A percentile compares a stretch with the other conserved stretches of the same genome.
Conservation (phyloP, 805 yeast species). For the Zygotorulaspora danielsina region DNA sequence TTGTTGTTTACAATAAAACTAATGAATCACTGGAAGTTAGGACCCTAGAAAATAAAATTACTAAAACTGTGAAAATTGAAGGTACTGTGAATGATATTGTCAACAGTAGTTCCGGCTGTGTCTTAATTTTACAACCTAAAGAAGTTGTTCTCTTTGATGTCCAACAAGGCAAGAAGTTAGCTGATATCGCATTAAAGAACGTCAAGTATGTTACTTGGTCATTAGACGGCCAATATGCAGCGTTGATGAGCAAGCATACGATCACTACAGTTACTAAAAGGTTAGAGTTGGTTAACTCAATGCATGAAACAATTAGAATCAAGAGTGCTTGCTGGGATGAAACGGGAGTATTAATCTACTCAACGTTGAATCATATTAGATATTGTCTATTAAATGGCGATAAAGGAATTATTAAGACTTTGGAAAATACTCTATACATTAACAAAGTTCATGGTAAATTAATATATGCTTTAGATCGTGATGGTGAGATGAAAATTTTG, state of each 20-base stretch:
- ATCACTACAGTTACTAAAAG: constrained; percentile 81
- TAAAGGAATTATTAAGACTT: constrained; percentile 87
- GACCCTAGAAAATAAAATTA: constrained; percentile 74
- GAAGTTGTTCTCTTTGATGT: constrained; percentile 83
- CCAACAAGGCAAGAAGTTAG: constrained; percentile 79
- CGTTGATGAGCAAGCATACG: constrained; percentile 86
- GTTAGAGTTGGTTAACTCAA: constrained; percentile 69
- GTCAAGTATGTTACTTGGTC: constrained; percentile 92
- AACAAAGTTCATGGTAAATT: constrained; percentile 63
- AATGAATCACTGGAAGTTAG: constrained; percentile 70
- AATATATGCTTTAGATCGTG: constrained; percentile 78
- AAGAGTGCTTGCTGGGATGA: constrained; percentile 99
- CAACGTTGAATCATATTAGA: constrained; percentile 93
- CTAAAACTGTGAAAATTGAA: constrained; percentile 74
- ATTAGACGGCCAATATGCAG: constrained; percentile 77
- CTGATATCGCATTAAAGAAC: constrained; percentile 64
- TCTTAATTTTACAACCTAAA: constrained; percentile 66
- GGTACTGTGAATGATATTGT: constrained; percentile 66
- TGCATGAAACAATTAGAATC: constrained; percentile 95
- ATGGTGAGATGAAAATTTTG: constrained; percentile 74
- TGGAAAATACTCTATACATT: constrained; percentile 82
- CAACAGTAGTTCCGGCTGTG: constrained; percentile 76
- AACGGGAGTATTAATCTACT: constrained; percentile 81
- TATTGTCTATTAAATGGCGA: constrained; percentile 93
- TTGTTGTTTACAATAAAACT: constrained; percentile 68